Evolutionary conservation across 176 grass and related monocot species (phyloP), one percentile per base, ranked within the genome.

Genomic region (Alopecurus myosuroides): DNA sequence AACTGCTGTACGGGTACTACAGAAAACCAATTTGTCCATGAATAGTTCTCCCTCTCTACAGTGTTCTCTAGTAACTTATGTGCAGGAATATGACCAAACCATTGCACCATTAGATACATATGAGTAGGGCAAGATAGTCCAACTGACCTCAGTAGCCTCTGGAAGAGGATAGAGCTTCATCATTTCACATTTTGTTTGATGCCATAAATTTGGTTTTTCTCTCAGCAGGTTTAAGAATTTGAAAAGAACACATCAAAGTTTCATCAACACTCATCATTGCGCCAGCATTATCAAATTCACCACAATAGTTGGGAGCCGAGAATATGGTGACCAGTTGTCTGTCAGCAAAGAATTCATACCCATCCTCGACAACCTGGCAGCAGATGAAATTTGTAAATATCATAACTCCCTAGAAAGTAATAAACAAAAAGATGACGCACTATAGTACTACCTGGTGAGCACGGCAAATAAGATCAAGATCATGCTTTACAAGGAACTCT

Each of bases 181-280:
- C 68, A 85, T 83, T 63, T 97, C 70, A 94, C 77, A 94, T 94
- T 91, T 94, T 97, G 85, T 94, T 94, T 84, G 95, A 82, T 3
- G 49, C 73, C 36, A 94, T 89, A 67, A 87, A 89, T 84, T 94
- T 94, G 69, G 10, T 33, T 81, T 93, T 97, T 76, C 92, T 94
- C 81, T 97, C 95, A 73, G 92, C 95, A 29, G 95, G 95, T 77
- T 97, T 94, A 37, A 97, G 90, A 90, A 97, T 97, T 91, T 97
- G 95, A 81, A 97, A 93, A 35, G 95, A 97, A 34, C 92, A 97
- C 88, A 97, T 93, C 86, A 94, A 89, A 62, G 95, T 97, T 81
- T 97, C 95, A 69, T 97, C 92, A 19, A 97, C 95, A 40, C 95
- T 97, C 95, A 94, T 94, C 92, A 97, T 97, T 13, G 95, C 95